These are phyloP conservation scores for Dichomitus squalens DNA, from an alignment of 1,284 basidiomycete genomes.

Conservation along the genomic window DNA sequence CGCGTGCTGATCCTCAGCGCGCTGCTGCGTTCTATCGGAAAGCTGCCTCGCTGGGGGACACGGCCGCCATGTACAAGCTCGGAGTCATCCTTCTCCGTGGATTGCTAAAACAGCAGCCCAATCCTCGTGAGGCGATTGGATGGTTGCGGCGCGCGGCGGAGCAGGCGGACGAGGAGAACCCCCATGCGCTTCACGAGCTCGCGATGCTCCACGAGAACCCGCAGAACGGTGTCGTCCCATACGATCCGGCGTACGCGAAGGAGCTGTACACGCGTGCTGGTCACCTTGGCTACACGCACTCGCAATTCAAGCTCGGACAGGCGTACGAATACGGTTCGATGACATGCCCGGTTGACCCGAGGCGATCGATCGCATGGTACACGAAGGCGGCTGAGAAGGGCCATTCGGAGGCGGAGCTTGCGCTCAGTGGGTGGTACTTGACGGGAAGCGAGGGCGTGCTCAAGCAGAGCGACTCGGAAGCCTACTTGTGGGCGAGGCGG, in stretches of 20 bases:
- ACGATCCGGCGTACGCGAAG: conserved; percentile 82
- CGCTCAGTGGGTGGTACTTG: conserved; percentile 97
- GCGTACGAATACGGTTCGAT: conserved; percentile 94
- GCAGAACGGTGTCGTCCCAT: conserved; percentile 63
- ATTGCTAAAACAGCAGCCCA: conserved; percentile 81
- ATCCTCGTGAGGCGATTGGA: conserved; percentile 89
- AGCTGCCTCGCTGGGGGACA: conserved; percentile 94
- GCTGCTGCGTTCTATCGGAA: conserved; percentile 97
- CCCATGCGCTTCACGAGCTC: conserved; percentile 97
- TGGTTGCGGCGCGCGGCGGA: conserved; percentile 96
- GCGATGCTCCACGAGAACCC: conserved; percentile 87
- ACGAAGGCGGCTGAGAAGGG: conserved; percentile 97
- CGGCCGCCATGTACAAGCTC: conserved; percentile 98
- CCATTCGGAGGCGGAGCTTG: conserved; percentile 92
- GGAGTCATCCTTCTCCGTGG: conserved; percentile 95
- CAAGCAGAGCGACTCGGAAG: conserved; percentile 97
- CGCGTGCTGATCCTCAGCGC: conserved; percentile 82
- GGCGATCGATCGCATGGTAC: conserved; percentile 96
- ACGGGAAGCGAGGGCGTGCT: conserved; percentile 94
- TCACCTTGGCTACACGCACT: conserved; percentile 91
- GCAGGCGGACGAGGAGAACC: conserved; percentile 98
- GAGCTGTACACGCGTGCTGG: conserved; percentile 91
- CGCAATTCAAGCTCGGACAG: conserved; percentile 94
- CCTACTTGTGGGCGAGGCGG: conserved; percentile 93
- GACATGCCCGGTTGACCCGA: conserved; percentile 91